These are phyloP conservation scores for Blastobotrys peoriensis DNA, from an alignment of 805 yeast species.

Conservation along the genomic window DNA sequence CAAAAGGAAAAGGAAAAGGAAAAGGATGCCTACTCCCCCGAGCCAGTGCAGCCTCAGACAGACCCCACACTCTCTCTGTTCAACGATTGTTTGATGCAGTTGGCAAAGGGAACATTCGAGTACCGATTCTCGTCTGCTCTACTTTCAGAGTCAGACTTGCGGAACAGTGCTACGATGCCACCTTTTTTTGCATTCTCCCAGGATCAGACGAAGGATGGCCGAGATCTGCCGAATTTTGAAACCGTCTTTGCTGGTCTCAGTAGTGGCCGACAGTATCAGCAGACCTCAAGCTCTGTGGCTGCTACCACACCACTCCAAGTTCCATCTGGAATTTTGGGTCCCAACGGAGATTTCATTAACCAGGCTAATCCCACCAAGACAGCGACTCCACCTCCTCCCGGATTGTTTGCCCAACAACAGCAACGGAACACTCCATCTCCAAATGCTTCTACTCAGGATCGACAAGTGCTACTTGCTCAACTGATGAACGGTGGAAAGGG, in stretches of 20 bases:
- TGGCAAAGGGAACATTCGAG: conserved; percentile 24
- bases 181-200: conserved; percentile 24
- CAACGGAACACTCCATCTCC: conserved; percentile 12
- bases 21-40: conserved; percentile 9
- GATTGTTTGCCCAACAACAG: conserved; percentile 39
- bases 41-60: conserved; percentile 10
- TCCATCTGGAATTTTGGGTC: no score
- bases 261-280: neutral
- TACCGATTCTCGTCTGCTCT: conserved; percentile 25
- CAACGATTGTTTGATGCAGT: conserved; percentile 15
- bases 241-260: neutral
- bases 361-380: conserved; percentile 15
- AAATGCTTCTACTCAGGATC: conserved; percentile 34
- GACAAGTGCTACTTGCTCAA: conserved; percentile 77
- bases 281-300: neutral
- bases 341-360: neutral
- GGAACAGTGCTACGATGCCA: conserved; percentile 20
- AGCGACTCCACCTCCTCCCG: conserved; percentile 71
- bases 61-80: conserved; percentile 14
- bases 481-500: conserved; percentile 65
- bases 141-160: conserved; percentile 24
- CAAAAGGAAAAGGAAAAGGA: conserved; percentile 8
- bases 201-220: conserved; percentile 5
- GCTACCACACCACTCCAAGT: no score
- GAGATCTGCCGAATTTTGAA: neutral